Conservation (phyloP, 1,139 yeast genomes). For the Yamadazyma atmosphaerica region DNA sequence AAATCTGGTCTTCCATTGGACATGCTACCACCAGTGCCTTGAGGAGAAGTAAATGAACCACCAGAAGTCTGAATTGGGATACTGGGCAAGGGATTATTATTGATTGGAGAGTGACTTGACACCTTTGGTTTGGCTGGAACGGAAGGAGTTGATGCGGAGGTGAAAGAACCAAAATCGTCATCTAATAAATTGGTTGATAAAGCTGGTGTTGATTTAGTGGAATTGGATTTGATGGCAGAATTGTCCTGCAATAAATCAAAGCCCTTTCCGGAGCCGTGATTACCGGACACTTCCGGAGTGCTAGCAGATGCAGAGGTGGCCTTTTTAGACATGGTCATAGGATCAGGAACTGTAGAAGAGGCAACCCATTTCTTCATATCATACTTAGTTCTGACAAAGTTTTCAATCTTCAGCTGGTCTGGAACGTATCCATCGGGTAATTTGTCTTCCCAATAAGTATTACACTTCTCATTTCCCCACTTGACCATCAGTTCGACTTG, state of each 20-base stretch:
- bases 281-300: constrained; percentile 6
- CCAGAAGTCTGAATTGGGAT: constrained; percentile 11
- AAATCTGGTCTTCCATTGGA: constrained; percentile 52
- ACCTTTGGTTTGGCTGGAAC: constrained; percentile 14
- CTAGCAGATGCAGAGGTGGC: constrained; percentile 8
- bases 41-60: constrained; percentile 22
- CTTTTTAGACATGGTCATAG: constrained; percentile 38
- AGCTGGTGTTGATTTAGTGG: constrained; percentile 15
- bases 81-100: constrained; percentile 12
- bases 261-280: neutral
- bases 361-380: constrained; percentile 85
- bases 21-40: constrained; percentile 37
- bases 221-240: neutral
- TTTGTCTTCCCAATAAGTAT: constrained; percentile 77
- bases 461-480: constrained; percentile 86
- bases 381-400: constrained; percentile 87
- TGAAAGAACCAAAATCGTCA: constrained; percentile 45
- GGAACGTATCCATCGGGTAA: constrained; percentile 74
- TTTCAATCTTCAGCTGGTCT: constrained; percentile 81
- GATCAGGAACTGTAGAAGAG: constrained; percentile 56
- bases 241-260: constrained; percentile 1
- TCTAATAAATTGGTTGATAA: constrained; percentile 24
- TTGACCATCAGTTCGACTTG: constrained; percentile 79
- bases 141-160: constrained; percentile 25
- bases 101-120: constrained; percentile 3